Base-by-base conservation (phyloP, 2,329 filamentous ascomycete genomes). In the Verticillium albo-atrum region DNA sequence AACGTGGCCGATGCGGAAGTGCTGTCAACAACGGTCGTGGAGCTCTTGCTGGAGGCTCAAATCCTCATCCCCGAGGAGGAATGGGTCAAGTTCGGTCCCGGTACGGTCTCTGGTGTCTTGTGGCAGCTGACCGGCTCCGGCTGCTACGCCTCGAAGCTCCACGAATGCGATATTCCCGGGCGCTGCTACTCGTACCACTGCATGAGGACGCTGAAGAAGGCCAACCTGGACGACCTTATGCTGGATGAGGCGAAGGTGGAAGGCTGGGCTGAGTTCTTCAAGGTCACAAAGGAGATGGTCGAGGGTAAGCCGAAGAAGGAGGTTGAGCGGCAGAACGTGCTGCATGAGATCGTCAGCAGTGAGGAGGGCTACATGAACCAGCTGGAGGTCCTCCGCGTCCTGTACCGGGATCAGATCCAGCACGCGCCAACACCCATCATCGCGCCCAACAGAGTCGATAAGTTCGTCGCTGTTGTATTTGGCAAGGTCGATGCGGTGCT, bases 1-100 rank as follows among this genome's bases (percentile, higher is more conserved):
- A 98, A 99, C 67, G 94, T 95, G 50, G 93, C 94, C 6, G 96
- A 99, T 78, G 95, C 95, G 0, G 95, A 99, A 72, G 89, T 88
- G 1, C 80, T 99, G 56, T 91, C 91, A 62, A 84, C 85, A 60
- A 86, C 86, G 47, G 90, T 97, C 0, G 87, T 96, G 2, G 80
- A 86, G 58, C 85, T 88, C 54, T 95, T 99, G 91, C 84, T 94
- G 64, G 82, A 85, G 26, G 86, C 89, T 9, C 89, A 88, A 42
- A 91, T 92, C 12, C 77, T 99, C 32, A 79, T 96, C 5, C 88
- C 89, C 15, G 94, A 97, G 34, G 95, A 99, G 73, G 96, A 99
- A 76, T 99, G 96, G 95, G 89, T 99, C 65, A 97, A 96, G 70
- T 93, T 98, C 70, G 90, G 91, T 6, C 80, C 84, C 1, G 91